Percentiles rank a stretch among this genome's conserved stretches.
These are phyloP conservation scores for Artemisia argyi DNA, from an alignment of 129 eudicot genomes.

Conservation along the genomic window DNA sequence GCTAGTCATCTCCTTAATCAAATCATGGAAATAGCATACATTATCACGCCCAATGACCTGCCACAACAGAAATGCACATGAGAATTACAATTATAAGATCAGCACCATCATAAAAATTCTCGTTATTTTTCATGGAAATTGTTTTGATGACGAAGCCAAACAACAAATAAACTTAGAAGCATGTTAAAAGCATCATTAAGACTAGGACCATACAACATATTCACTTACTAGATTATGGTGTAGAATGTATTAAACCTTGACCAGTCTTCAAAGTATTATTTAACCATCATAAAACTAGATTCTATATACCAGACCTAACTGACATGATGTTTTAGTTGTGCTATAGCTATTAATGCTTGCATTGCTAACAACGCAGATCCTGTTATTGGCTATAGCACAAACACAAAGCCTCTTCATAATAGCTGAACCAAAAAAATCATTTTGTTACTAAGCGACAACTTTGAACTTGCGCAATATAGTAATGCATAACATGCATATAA, in stretches of 20 bases:
- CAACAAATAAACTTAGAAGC: background rate
- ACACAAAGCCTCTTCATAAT: background rate
- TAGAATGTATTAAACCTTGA: background rate
- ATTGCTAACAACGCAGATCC: background rate
- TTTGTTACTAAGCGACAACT: background rate
- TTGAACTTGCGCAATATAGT: background rate
- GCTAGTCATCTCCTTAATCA: conserved; percentile 80
- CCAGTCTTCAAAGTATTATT: background rate
- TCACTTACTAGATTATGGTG: background rate
- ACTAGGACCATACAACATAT: background rate
- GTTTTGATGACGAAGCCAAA: background rate
- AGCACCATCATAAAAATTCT: background rate
- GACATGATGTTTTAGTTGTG: conserved; percentile 2
- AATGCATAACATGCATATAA: background rate
- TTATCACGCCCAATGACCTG: conserved; percentile 78
- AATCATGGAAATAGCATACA: conserved; percentile 92
- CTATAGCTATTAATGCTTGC: background rate
- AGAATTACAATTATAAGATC: background rate
- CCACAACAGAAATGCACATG: conserved; percentile 18
- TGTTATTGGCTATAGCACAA: background rate
- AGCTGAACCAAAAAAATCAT: background rate
- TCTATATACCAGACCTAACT: background rate
- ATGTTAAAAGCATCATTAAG: conserved; percentile 6
- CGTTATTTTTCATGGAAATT: background rate
- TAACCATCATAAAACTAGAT: background rate